Conservation (phyloP, 2,329 filamentous ascomycete species). For the Colletotrichum somersetense region DNA sequence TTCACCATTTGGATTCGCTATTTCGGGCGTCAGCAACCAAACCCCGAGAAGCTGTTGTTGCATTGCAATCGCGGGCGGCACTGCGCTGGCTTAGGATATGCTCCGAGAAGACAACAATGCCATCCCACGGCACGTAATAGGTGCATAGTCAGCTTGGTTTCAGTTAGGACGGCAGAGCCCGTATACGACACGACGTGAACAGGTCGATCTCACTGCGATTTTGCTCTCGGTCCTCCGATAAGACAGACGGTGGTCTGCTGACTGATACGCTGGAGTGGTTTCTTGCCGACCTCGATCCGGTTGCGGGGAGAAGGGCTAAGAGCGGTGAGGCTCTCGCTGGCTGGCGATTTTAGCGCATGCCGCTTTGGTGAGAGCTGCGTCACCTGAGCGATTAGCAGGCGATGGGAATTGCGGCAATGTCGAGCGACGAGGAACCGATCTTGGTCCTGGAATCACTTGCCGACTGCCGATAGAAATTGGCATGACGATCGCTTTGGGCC, state of each 20-base stretch:
- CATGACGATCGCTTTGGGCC: constrained; percentile 20
- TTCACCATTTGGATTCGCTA: constrained; percentile 12
- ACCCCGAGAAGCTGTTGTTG: constrained; percentile 18
- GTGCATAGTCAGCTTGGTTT: neutral
- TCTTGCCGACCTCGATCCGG: constrained; percentile 1
- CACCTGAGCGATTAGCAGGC: constrained; percentile 36
- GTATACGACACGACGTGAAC: neutral
- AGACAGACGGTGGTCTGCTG: constrained; percentile 24
- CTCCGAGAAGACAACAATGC: constrained; percentile 15
- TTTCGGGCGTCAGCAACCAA: constrained; percentile 29
- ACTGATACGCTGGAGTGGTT: constrained; percentile 21
- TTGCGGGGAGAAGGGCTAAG: constrained; percentile 28
- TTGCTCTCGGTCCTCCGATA: constrained; percentile 14
- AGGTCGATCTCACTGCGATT: constrained; percentile 12
- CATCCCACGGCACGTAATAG: neutral
- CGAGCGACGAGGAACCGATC: constrained; percentile 15
- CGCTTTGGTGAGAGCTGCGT: constrained; percentile 24
- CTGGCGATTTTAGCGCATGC: constrained; percentile 27
- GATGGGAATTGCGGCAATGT: constrained; percentile 27
- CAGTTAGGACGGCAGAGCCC: neutral
- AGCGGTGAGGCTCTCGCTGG: constrained; percentile 40
- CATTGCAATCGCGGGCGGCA: constrained; percentile 19
- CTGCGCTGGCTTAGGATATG: neutral
- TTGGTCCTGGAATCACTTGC: constrained; percentile 33
- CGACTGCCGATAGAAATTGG: constrained; percentile 25